A percentile compares a stretch with the other conserved stretches of the same genome.
Evolutionary conservation across 2,329 filamentous ascomycete genomes (phyloP).

Genomic region (Niveomyces coronatus): DNA sequence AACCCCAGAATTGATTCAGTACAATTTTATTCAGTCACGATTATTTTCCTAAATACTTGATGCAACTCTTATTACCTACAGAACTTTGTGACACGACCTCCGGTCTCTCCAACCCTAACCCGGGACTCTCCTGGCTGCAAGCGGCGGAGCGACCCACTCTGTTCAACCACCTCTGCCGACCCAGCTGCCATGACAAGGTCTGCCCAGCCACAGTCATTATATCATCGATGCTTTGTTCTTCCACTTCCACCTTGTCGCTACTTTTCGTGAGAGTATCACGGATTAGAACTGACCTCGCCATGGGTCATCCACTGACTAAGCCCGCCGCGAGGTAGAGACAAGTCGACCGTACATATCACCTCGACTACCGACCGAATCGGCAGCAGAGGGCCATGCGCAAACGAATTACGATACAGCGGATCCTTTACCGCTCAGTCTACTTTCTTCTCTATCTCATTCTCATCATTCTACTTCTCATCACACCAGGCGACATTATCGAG

Average conservation of each 20-base stretch:
- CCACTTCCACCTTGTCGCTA: background rate
- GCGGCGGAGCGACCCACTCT: conserved; percentile 4
- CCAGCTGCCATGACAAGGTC: background rate
- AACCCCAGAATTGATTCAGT: too few relatives aligned
- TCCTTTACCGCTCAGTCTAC: conserved; percentile 75
- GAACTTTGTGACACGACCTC: too few relatives aligned
- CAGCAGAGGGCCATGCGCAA: conserved; percentile 28
- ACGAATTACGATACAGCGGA: conserved; percentile 29
- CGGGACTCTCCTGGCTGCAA: conserved; percentile 1
- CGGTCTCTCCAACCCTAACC: too few relatives aligned
- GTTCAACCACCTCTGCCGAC: conserved; percentile 8
- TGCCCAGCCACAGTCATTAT: conserved; percentile 1
- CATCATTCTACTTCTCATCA: conserved; percentile 63
- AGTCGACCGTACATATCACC: background rate
- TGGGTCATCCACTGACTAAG: background rate
- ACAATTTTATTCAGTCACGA: too few relatives aligned
- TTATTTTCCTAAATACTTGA: too few relatives aligned
- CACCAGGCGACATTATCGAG: conserved; percentile 70
- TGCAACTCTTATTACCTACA: too few relatives aligned
- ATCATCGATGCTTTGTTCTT: background rate
- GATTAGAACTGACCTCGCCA: background rate
- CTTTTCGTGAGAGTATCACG: background rate
- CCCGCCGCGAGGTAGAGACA: conserved; percentile 1
- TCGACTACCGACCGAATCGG: background rate
- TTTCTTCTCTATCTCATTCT: conserved; percentile 65